These are phyloP conservation scores for Wickerhamiella parazyma DNA, from an alignment of 805 yeast species.

Conservation along the genomic window DNA sequence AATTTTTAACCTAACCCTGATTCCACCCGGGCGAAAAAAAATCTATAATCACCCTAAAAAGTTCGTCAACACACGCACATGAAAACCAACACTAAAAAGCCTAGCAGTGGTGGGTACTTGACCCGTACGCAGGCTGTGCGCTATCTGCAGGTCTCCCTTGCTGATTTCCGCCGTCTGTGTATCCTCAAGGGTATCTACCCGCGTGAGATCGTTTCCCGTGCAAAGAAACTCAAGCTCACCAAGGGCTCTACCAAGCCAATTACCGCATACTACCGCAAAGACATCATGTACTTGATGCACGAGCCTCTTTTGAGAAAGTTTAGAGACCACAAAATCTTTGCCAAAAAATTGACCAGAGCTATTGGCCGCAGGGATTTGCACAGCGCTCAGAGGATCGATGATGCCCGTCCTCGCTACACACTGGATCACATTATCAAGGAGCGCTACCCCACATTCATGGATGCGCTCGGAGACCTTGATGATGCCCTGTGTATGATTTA, in stretches of 20 bases:
- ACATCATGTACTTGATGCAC: constrained; percentile 86
- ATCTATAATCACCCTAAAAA: background rate
- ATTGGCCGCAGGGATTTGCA: constrained; percentile 83
- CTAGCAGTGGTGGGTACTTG: constrained; percentile 36
- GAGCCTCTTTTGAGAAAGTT: constrained; percentile 86
- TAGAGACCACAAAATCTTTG: constrained; percentile 90
- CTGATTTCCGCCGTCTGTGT: constrained; percentile 88
- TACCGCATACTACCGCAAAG: constrained; percentile 87
- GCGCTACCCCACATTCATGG: constrained; percentile 86
- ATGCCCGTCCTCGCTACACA: constrained; percentile 67
- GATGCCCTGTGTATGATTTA: constrained; percentile 94
- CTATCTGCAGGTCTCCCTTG: constrained; percentile 81
- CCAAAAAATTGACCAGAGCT: constrained; percentile 78
- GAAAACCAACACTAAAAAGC: constrained; percentile 15
- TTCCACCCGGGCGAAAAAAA: constrained; percentile 5
- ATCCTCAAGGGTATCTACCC: constrained; percentile 97
- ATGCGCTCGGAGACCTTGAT: constrained; percentile 83
- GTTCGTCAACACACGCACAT: background rate
- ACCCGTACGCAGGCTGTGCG: constrained; percentile 91
- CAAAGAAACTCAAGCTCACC: constrained; percentile 90
- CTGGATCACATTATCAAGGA: constrained; percentile 87
- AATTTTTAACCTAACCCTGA: constrained; percentile 4
- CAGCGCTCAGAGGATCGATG: constrained; percentile 76
- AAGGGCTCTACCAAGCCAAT: constrained; percentile 96
- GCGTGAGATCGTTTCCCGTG: constrained; percentile 55